These are phyloP conservation scores for Marasmius tenuissimus DNA, from an alignment of 1,284 basidiomycete species.

Conservation along the genomic window DNA sequence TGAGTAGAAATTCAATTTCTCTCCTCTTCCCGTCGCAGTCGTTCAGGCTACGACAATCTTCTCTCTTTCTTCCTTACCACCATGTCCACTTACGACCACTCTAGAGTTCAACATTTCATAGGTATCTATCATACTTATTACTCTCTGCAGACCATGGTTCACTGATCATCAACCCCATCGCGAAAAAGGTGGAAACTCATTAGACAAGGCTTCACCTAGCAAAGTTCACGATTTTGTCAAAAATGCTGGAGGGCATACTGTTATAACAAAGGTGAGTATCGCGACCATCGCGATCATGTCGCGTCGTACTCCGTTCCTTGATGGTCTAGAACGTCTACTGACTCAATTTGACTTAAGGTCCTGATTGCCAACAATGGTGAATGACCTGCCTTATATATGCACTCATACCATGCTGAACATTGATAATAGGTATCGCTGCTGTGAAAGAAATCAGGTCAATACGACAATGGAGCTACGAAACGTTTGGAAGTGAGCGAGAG, in stretches of 20 bases:
- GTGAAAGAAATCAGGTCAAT: constrained; percentile 99
- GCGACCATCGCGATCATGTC: not conserved
- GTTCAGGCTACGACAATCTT: no score
- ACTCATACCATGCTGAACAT: constrained; percentile 21
- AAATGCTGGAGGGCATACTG: constrained; percentile 91
- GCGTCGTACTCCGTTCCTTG: constrained; percentile 4
- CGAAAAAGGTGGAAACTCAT: constrained; percentile 82
- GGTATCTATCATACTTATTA: constrained; percentile 42
- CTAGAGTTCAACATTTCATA: constrained; percentile 84
- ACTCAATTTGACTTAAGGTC: constrained; percentile 51
- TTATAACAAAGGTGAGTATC: constrained; percentile 89
- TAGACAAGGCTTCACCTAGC: constrained; percentile 81
- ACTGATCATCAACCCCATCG: constrained; percentile 11
- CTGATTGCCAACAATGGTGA: constrained; percentile 95
- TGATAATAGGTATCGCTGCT: constrained; percentile 84
- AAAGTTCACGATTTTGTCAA: constrained; percentile 92
- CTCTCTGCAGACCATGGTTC: constrained; percentile 5
- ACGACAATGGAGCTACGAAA: constrained; percentile 99
- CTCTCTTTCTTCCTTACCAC: constrained; percentile 14
- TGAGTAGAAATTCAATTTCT: no score
- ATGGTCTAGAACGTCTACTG: not conserved
- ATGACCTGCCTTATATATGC: constrained; percentile 15
- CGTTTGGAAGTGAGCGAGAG: constrained; percentile 94
- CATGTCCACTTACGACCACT: constrained; percentile 75
- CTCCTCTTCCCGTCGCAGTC: no score